A percentile compares a stretch with the other conserved stretches of the same genome.
Conservation (phyloP, 805 yeast species). For the Starmerella sirachaensis region DNA sequence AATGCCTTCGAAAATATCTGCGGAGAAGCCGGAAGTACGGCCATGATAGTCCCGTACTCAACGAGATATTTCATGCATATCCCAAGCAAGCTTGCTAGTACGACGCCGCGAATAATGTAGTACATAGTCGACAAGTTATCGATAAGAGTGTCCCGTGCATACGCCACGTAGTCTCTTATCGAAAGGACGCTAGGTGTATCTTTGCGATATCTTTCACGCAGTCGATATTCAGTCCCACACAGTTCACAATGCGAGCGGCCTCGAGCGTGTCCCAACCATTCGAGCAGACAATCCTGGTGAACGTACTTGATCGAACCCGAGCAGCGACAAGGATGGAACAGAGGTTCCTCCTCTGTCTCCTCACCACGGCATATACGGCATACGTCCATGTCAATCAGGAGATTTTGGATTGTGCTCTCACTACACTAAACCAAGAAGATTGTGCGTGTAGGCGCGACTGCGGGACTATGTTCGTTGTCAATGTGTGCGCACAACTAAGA, state of each 20-base stretch:
- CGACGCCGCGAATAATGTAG: slow-evolving; percentile 13
- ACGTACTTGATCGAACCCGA: slow-evolving; percentile 86
- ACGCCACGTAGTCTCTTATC: slow-evolving; percentile 26
- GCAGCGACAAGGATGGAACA: slow-evolving; percentile 86
- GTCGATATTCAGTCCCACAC: slow-evolving; percentile 64
- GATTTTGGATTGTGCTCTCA: neutral
- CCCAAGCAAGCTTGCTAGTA: slow-evolving; percentile 17
- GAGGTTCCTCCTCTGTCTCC: slow-evolving; percentile 63
- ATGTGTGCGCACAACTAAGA: too few species aligned
- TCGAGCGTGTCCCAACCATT: slow-evolving; percentile 68
- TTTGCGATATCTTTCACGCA: slow-evolving; percentile 51
- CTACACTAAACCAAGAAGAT: too few species aligned
- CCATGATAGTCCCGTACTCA: slow-evolving; percentile 3
- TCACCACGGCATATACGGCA: slow-evolving; percentile 95
- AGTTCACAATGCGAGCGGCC: slow-evolving; percentile 70
- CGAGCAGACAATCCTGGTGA: slow-evolving; percentile 81
- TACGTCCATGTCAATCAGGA: slow-evolving; percentile 33
- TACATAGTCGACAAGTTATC: slow-evolving; percentile 10
- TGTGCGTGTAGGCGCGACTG: too few species aligned
- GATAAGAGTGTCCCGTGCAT: neutral
- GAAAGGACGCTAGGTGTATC: slow-evolving; percentile 60
- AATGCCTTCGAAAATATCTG: neutral
- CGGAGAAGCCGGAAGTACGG: neutral
- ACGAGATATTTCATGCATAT: slow-evolving; percentile 8
- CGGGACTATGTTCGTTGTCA: too few species aligned